These are phyloP conservation scores for Cryphonectria nitschkei DNA, from an alignment of 2,329 filamentous ascomycete species.

Conservation along the genomic window DNA sequence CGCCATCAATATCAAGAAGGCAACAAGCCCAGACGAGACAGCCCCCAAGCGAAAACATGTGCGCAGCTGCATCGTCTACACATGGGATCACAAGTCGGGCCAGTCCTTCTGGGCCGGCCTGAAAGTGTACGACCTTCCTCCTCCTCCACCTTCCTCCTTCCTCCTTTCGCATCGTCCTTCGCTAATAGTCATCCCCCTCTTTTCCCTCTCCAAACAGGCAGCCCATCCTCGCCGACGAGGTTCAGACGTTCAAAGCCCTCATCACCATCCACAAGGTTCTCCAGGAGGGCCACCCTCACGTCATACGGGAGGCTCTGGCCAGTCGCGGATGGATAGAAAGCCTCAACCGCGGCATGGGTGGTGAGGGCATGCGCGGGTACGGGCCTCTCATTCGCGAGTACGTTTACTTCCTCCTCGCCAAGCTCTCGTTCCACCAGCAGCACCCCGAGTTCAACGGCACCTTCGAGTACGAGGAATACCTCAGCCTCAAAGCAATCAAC, in stretches of 20 bases:
- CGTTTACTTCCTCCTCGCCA: constrained; percentile 91
- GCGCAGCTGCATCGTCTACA: constrained; percentile 96
- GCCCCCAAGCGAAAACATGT: constrained; percentile 88
- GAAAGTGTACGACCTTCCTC: constrained; percentile 71
- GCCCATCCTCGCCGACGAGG: constrained; percentile 96
- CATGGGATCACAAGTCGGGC: constrained; percentile 98
- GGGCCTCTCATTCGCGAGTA: constrained; percentile 94
- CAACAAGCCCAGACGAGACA: constrained; percentile 69
- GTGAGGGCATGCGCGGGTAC: constrained; percentile 88
- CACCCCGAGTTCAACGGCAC: constrained; percentile 98
- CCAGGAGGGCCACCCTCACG: constrained; percentile 91
- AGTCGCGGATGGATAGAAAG: constrained; percentile 93
- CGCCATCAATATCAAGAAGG: constrained; percentile 71
- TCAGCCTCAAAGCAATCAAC: constrained; percentile 96
- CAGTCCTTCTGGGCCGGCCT: constrained; percentile 96
- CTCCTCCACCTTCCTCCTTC: neutral
- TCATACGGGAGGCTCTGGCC: constrained; percentile 84
- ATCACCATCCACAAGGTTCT: constrained; percentile 98
- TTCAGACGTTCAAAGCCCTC: constrained; percentile 98
- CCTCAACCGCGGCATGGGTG: constrained; percentile 78
- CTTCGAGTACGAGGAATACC: constrained; percentile 99
- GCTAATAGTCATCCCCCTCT: too few species aligned
- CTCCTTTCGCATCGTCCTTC: neutral
- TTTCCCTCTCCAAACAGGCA: constrained; percentile 59
- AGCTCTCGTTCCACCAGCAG: constrained; percentile 93